Conservation (phyloP, 2,329 filamentous ascomycete species). For the Trichoderma lentiforme region DNA sequence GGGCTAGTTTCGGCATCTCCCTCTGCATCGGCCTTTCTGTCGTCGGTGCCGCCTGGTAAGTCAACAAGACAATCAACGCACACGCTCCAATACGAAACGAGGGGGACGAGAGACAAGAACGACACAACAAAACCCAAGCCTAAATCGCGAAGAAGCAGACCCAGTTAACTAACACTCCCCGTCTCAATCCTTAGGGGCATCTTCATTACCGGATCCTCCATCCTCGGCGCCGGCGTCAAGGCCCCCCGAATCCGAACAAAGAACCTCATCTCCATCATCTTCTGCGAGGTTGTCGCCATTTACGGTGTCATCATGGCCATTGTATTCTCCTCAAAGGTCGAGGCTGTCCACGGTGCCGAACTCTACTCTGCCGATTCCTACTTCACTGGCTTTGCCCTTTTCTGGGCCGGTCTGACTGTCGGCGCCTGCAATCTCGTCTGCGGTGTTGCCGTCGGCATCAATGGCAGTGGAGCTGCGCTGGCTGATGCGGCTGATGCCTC, state of each 20-base stretch:
- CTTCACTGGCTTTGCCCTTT: slow-evolving; percentile 92
- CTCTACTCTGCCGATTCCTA: slow-evolving; percentile 75
- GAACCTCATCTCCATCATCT: slow-evolving; percentile 99
- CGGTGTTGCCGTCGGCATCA: slow-evolving; percentile 95
- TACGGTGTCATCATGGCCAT: slow-evolving; percentile 99
- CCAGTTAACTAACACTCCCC: neutral
- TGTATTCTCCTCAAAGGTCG: slow-evolving; percentile 89
- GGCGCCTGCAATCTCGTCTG: slow-evolving; percentile 95
- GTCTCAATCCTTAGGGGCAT: slow-evolving; percentile 71
- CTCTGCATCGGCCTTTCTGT: slow-evolving; percentile 96
- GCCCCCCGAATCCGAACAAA: slow-evolving; percentile 97
- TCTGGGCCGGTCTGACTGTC: slow-evolving; percentile 93
- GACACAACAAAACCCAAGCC: neutral
- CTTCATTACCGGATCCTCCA: slow-evolving; percentile 96
- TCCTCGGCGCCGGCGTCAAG: slow-evolving; percentile 93
- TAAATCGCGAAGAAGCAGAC: neutral
- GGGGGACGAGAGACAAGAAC: neutral
- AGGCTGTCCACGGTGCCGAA: slow-evolving; percentile 58
- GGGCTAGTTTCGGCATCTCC: slow-evolving; percentile 85
- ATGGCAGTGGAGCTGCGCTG: slow-evolving; percentile 91
- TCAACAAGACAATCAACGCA: slow-evolving; percentile 40
- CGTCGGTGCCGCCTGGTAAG: slow-evolving; percentile 96
- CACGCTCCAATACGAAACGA: neutral
- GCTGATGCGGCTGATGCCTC: slow-evolving; percentile 91
- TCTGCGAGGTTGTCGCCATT: slow-evolving; percentile 99